Evolutionary conservation across 1,284 basidiomycete species (phyloP), one percentile per base, ranked within the genome.

Genomic region (Sutorius eximius): DNA sequence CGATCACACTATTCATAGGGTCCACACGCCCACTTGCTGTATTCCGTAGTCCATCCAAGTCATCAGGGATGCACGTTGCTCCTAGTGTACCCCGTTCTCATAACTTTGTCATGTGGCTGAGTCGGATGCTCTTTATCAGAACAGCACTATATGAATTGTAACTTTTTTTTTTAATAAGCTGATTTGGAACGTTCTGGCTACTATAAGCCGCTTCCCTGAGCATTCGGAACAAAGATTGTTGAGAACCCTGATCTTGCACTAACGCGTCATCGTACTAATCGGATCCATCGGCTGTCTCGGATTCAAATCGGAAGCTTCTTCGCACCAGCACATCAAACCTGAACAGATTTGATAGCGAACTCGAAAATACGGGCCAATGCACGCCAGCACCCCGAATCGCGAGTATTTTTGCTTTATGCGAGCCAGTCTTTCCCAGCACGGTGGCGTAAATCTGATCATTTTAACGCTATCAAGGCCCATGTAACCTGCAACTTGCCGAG

Each of bases 71-170:
- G 41, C 68, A 69, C 58, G 65, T 59, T 70, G 47, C 52, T 51
- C 45, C 44, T 44, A 49, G 42, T 52, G 36, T 20, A 11, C 18
- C 15, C 18, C 15, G 18, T 46, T 51, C 47, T 55, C 55, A 33
- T 49, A 53, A 59, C 51, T 61, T 71, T 65, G 57, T 70, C 61
- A 71, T 72, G 62, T 71, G 67, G 71, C 68, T 58, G 56, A 22
- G 46, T 60, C 52, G 49, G 57, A 57, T 18, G 37, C 56, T 54
- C 59, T 61, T 66, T 70, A 71, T 71, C 70, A 65, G 67, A 66
- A 61, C 50, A 29, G 46, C 42, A 41, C 53, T 51, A 51, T 46
- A 58, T 30, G 52, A 40, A 52, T 45, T 42, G n/a, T n/a, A n/a
- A n/a, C n/a, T n/a, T n/a, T n/a, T n/a, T n/a, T n/a, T n/a, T n/a